These are phyloP conservation scores for Phyllosticta citriasiana DNA, from an alignment of 2,329 filamentous ascomycete species.

Conservation along the genomic window DNA sequence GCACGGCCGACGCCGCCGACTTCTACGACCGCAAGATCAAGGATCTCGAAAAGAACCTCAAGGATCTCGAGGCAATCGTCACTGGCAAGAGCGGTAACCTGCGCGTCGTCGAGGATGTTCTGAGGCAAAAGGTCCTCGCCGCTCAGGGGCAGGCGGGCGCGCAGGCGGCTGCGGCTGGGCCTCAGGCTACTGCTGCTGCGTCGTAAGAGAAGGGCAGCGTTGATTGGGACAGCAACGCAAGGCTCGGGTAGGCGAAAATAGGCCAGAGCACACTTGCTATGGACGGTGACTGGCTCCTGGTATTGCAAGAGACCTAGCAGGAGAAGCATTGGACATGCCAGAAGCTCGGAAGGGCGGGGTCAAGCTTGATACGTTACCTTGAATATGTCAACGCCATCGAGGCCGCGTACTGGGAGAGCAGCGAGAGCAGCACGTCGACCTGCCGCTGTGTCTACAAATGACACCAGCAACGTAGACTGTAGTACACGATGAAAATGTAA, in stretches of 20 bases:
- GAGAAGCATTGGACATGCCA: background rate
- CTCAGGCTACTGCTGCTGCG: background rate
- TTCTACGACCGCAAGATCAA: constrained; percentile 63
- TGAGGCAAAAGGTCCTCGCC: constrained; percentile 11
- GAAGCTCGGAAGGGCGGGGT: background rate
- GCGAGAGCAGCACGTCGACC: no score
- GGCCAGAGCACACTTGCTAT: background rate
- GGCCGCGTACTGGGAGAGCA: no score
- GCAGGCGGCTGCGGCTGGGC: background rate
- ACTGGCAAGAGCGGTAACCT: constrained; percentile 74
- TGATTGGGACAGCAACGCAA: background rate
- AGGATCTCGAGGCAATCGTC: constrained; percentile 58
- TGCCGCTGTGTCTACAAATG: no score
- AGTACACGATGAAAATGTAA: no score
- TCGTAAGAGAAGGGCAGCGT: background rate
- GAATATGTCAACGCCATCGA: no score
- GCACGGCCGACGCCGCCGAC: constrained; percentile 48
- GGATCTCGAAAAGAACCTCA: constrained; percentile 53
- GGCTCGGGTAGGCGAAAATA: background rate
- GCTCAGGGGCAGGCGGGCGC: constrained; percentile 3
- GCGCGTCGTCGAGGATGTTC: constrained; percentile 72
- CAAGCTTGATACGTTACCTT: no score
- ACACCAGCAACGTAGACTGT: no score
- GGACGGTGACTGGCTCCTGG: background rate
- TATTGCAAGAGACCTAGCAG: background rate